These are phyloP conservation scores for Lasiodiplodia hormozganensis DNA, from an alignment of 2,329 filamentous ascomycete species.

Conservation along the genomic window DNA sequence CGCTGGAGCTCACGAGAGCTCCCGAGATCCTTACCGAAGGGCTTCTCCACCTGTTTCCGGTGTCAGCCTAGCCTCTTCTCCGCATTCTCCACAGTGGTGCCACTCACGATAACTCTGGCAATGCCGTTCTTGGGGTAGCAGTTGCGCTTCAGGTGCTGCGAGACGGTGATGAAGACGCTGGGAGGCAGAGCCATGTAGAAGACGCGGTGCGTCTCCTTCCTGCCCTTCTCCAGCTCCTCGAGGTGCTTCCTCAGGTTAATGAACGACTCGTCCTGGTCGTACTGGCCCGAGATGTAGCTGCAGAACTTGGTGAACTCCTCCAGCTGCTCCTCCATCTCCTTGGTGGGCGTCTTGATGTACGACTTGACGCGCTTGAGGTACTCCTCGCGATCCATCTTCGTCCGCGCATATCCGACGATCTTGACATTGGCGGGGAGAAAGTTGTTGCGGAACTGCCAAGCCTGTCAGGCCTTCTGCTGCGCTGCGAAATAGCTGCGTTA, in stretches of 20 bases:
- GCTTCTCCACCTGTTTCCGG: slow-evolving; percentile 84
- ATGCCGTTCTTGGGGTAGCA: slow-evolving; percentile 93
- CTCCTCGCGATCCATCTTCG: slow-evolving; percentile 98
- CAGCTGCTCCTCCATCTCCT: slow-evolving; percentile 95
- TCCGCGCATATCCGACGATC: slow-evolving; percentile 98
- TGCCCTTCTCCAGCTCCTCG: slow-evolving; percentile 80
- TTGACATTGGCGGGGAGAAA: slow-evolving; percentile 95
- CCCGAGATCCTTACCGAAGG: slow-evolving; percentile 94
- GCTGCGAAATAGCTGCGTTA: slow-evolving; percentile 28
- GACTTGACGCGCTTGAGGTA: slow-evolving; percentile 94
- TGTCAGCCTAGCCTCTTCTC: slow-evolving; percentile 25
- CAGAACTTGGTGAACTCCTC: slow-evolving; percentile 87
- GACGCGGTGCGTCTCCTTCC: slow-evolving; percentile 84
- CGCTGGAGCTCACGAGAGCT: slow-evolving; percentile 95
- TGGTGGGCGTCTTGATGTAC: slow-evolving; percentile 98
- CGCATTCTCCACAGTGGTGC: neutral
- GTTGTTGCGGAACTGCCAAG: slow-evolving; percentile 88
- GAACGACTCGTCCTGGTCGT: slow-evolving; percentile 97
- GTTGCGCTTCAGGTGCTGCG: slow-evolving; percentile 95
- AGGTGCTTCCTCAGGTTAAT: slow-evolving; percentile 83
- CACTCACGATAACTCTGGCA: slow-evolving; percentile 86
- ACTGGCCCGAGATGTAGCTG: slow-evolving; percentile 95
- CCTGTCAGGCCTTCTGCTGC: slow-evolving; percentile 34
- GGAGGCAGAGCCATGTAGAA: slow-evolving; percentile 99
- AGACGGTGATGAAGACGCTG: slow-evolving; percentile 97